Conservation (phyloP, 768 basidiomycete genomes). For the Terana coerulea region DNA sequence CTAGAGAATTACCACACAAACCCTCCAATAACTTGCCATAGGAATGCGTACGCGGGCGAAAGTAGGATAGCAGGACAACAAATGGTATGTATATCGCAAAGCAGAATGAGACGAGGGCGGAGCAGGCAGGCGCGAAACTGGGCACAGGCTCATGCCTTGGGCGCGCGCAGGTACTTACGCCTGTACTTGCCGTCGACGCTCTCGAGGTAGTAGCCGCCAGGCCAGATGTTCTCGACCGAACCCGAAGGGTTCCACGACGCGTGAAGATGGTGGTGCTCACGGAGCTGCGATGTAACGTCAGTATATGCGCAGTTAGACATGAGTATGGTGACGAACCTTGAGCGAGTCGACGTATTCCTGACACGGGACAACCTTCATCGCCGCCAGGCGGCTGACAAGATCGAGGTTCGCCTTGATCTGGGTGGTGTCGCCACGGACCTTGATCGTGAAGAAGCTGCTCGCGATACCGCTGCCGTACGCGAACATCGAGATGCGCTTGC, state of each 20-base stretch:
- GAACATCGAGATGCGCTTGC: slow-evolving; percentile 90
- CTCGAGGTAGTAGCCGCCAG: slow-evolving; percentile 90
- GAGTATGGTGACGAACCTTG: slow-evolving; percentile 40
- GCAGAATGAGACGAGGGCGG: neutral
- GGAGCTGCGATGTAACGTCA: slow-evolving; percentile 52
- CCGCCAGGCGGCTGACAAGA: slow-evolving; percentile 68
- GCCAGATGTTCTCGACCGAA: slow-evolving; percentile 89
- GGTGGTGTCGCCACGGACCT: slow-evolving; percentile 82
- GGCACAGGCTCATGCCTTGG: slow-evolving; percentile 23
- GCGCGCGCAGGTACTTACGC: slow-evolving; percentile 70
- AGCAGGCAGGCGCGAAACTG: neutral
- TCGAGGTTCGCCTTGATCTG: slow-evolving; percentile 82
- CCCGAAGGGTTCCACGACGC: slow-evolving; percentile 82
- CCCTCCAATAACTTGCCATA: slow-evolving; percentile 1
- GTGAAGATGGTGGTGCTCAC: slow-evolving; percentile 95
- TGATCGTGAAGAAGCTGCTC: slow-evolving; percentile 87
- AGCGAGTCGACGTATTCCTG: slow-evolving; percentile 89
- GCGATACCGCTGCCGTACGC: slow-evolving; percentile 97
- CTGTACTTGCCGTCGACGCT: slow-evolving; percentile 88
- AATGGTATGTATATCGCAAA: slow-evolving; percentile 3
- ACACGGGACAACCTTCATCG: slow-evolving; percentile 89
- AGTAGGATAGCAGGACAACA: slow-evolving; percentile 6
- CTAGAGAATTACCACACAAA: neutral
- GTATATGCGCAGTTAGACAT: neutral
- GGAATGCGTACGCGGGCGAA: neutral